Evolutionary conservation across 306 rosid genomes (phyloP).

Genomic region (Luffa acutangula): DNA sequence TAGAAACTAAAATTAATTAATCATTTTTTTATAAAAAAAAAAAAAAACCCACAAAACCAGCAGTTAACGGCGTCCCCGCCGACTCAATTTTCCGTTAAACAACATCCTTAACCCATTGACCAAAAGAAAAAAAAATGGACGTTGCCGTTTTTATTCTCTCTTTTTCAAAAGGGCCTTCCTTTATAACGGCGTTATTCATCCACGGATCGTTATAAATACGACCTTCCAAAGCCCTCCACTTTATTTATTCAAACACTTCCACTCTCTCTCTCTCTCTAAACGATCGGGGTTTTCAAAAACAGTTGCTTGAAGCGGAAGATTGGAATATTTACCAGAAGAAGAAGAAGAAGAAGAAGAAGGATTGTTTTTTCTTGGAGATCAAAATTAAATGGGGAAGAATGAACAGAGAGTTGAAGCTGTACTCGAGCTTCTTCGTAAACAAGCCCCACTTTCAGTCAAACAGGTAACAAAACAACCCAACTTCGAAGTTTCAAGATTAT

Average conservation of each 20-base stretch:
- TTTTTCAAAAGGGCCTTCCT: conserved; percentile 5
- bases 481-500: not conserved
- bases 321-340: conserved; percentile 32
- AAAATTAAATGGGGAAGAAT: conserved; percentile 58
- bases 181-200: conserved; percentile 66
- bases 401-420: conserved; percentile 67
- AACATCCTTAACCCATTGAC: conserved; percentile 35
- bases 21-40: too few relatives aligned
- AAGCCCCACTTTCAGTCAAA: conserved; percentile 60
- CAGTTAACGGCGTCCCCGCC: conserved; percentile 9
- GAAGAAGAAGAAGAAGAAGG: conserved; percentile 1
- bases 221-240: not conserved
- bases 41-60: not conserved
- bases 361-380: conserved; percentile 27
- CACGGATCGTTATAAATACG: conserved; percentile 50
- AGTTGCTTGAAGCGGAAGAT: conserved; percentile 80
- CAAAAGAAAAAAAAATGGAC: not conserved
- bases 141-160: conserved; percentile 24
- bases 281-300: not conserved
- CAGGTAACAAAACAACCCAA: conserved; percentile 31
- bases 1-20: not conserved
- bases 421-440: conserved; percentile 65
- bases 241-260: conserved; percentile 22
- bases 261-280: conserved; percentile 13
- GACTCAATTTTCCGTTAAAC: conserved; percentile 37